These are phyloP conservation scores for Annona squamosa DNA, from an alignment of 164 flowering plant genomes.

Conservation along the genomic window DNA sequence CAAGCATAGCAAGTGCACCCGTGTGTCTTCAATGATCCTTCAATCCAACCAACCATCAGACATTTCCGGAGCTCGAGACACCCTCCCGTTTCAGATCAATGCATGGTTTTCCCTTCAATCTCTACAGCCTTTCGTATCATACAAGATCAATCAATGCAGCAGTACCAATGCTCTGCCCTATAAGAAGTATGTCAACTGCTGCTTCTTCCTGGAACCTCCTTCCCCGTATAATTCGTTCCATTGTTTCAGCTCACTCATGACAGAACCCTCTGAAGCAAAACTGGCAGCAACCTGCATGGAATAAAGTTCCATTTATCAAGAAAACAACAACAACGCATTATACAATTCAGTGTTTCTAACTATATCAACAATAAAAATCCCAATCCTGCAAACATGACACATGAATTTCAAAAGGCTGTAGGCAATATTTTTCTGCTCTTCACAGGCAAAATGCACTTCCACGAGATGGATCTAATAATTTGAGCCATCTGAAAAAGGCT, in stretches of 20 bases:
- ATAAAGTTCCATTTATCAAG: not conserved
- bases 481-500: not conserved
- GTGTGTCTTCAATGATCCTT: not conserved
- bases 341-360: not conserved
- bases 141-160: not conserved
- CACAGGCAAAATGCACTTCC: not conserved
- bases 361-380: not conserved
- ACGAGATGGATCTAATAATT: not conserved
- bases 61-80: not conserved
- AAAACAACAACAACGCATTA: not conserved
- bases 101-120: not conserved
- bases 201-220: slow-evolving; percentile 89
- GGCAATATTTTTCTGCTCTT: not conserved
- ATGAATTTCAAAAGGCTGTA: not conserved
- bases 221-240: slow-evolving; percentile 93
- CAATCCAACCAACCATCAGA: not conserved
- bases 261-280: slow-evolving; percentile 70
- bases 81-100: not conserved
- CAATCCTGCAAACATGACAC: not conserved
- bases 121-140: not conserved
- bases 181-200: slow-evolving; percentile 79
- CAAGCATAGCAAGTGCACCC: not conserved
- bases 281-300: slow-evolving; percentile 80
- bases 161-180: slow-evolving; percentile 15
- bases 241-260: slow-evolving; percentile 78